Evolutionary conservation across 2,329 filamentous ascomycete genomes (phyloP), one percentile per base, ranked within the genome.

Genomic region (Colletotrichum limetticola): DNA sequence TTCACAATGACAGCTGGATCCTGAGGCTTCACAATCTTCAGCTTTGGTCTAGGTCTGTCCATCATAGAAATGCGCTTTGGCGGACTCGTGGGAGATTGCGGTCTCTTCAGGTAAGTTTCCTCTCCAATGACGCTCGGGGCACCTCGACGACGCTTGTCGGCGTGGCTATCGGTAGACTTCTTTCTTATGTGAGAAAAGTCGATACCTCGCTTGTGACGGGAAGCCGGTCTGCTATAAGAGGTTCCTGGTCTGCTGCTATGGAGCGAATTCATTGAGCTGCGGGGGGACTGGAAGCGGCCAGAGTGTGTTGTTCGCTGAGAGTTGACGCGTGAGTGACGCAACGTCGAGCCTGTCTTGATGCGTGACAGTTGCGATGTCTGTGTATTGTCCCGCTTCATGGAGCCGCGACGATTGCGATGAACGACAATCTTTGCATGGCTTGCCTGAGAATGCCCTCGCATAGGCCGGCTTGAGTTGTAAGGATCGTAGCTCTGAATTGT

Each of bases 401-500:
- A 73, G 16, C 56, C 66, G 19, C 71, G 70, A n/a, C 55, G 71
- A 30, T 67, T 66, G 28, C 91, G 89, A 77, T 95, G 92, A 60
- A 97, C 86, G 0, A 90, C 91, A 64, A 95, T 89, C 76, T 91
- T 93, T 35, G 92, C 88, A 77, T 91, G 91, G 72, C 91, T 89
- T 8, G 85, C 86, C 63, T 90, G 87, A 0, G 85, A 83, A 28
- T 85, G 80, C 49, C 82, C 63, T 8, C 85, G 81, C 61, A 85
- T 80, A 14, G 73, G 72, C 7, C 88, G 87, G 3, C 93, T 95
- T 5, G 93, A 91, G 78, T 94, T 90, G 80, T 93, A 97, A 0
- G 95, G 95, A 80, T 98, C 95, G 77, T 97, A 97, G 81, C 93
- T 97, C 75, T 89, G 81, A 12, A 87, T 79, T 0, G 86, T 89